Percentiles rank a stretch among this genome's conserved stretches.
These are phyloP conservation scores for Yamadazyma sp. DNA, from an alignment of 805 yeast species.

Conservation along the genomic window DNA sequence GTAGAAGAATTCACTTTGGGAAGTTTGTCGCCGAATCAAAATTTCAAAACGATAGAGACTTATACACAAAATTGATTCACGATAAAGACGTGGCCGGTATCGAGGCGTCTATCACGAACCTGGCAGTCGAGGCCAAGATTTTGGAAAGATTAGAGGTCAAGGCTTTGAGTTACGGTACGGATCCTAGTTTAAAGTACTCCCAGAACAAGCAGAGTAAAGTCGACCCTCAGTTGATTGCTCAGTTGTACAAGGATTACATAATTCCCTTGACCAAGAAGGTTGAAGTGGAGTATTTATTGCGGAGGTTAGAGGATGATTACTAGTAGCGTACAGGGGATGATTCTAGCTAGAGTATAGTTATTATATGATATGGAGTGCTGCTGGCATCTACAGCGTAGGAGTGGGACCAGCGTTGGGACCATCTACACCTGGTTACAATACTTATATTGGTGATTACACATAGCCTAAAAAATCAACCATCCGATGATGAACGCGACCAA, in stretches of 20 bases:
- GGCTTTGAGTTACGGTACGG: conserved; percentile 85
- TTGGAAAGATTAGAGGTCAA: conserved; percentile 74
- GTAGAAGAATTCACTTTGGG: conserved; percentile 94
- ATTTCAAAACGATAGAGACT: conserved; percentile 64
- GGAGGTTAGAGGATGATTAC: conserved; percentile 67
- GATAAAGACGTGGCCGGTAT: conserved; percentile 70
- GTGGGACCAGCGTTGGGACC: too few species aligned
- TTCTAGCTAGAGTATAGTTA: too few species aligned
- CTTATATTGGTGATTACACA: background rate
- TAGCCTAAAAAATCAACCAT: conserved; percentile 61
- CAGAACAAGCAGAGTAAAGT: conserved; percentile 72
- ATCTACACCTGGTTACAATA: too few species aligned
- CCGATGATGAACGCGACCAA: conserved; percentile 60
- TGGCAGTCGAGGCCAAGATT: conserved; percentile 82
- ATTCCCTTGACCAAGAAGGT: conserved; percentile 95
- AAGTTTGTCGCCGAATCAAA: conserved; percentile 97
- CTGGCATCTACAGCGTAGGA: too few species aligned
- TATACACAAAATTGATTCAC: conserved; percentile 62
- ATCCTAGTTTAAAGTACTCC: conserved; percentile 73
- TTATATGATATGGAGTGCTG: too few species aligned
- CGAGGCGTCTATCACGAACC: conserved; percentile 78
- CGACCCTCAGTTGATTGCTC: conserved; percentile 77
- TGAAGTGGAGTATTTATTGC: conserved; percentile 85
- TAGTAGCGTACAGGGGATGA: too few species aligned
- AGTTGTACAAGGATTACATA: conserved; percentile 80